These are phyloP conservation scores for Saccharomyces pastorianus DNA, from an alignment of 1,139 yeast genomes.

Conservation along the genomic window DNA sequence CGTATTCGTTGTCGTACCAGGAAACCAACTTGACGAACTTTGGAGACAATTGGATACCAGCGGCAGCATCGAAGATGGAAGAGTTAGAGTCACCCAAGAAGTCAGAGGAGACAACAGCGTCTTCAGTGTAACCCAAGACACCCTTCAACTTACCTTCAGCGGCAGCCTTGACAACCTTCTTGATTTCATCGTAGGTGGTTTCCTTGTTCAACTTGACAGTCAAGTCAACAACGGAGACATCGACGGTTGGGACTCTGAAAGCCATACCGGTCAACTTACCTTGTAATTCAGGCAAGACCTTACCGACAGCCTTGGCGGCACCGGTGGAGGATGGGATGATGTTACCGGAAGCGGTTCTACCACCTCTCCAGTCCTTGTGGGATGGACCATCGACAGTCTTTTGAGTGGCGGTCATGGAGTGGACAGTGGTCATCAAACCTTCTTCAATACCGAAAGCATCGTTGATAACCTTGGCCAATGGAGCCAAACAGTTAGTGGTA, in stretches of 20 bases:
- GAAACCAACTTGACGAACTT: slow-evolving; percentile 76
- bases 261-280: slow-evolving; percentile 89
- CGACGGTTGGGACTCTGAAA: slow-evolving; percentile 82
- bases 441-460: slow-evolving; percentile 75
- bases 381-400: slow-evolving; percentile 91
- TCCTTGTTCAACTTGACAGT: slow-evolving; percentile 62
- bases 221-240: slow-evolving; percentile 73
- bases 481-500: slow-evolving; percentile 87
- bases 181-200: slow-evolving; percentile 70
- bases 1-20: slow-evolving; percentile 87
- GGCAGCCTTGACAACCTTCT: slow-evolving; percentile 60
- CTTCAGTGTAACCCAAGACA: slow-evolving; percentile 74
- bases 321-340: slow-evolving; percentile 86
- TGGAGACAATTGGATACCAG: slow-evolving; percentile 74
- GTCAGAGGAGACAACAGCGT: slow-evolving; percentile 78
- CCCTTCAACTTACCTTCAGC: slow-evolving; percentile 69
- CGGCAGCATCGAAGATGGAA: slow-evolving; percentile 75
- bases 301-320: slow-evolving; percentile 90
- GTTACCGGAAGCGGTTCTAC: slow-evolving; percentile 88
- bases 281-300: slow-evolving; percentile 76
- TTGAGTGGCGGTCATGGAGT: slow-evolving; percentile 83
- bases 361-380: slow-evolving; percentile 94
- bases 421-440: slow-evolving; percentile 86
- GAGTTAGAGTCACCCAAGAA: slow-evolving; percentile 71
- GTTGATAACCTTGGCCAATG: slow-evolving; percentile 75